Conservation (phyloP, 1,284 basidiomycete genomes). For the Entoloma clypeatum region DNA sequence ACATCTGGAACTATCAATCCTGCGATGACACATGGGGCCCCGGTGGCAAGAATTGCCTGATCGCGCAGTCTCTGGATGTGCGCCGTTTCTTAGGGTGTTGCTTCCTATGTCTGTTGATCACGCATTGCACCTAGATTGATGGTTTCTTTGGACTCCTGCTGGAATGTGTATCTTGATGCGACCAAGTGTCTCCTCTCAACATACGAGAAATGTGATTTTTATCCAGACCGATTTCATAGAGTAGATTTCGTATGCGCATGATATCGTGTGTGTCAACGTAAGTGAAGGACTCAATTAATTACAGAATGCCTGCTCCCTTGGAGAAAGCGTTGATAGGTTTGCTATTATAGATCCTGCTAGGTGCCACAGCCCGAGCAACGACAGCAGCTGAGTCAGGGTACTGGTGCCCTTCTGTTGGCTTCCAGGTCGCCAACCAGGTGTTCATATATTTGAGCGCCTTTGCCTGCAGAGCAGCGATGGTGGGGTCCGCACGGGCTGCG, state of each 20-base stretch:
- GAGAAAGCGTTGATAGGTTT: slow-evolving; percentile 35
- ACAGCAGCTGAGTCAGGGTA: neutral
- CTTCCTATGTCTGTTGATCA: slow-evolving; percentile 1
- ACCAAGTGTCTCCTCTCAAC: slow-evolving; percentile 55
- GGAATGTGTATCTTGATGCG: slow-evolving; percentile 55
- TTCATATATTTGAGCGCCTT: slow-evolving; percentile 35
- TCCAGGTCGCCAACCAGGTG: slow-evolving; percentile 50
- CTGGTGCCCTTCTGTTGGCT: slow-evolving; percentile 19
- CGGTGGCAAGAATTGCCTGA: slow-evolving; percentile 68
- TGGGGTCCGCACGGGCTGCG: slow-evolving; percentile 44
- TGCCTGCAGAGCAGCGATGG: slow-evolving; percentile 51
- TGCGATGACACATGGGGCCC: slow-evolving; percentile 64
- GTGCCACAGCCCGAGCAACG: neutral
- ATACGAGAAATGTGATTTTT: neutral
- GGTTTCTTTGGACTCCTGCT: slow-evolving; percentile 66
- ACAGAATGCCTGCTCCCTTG: slow-evolving; percentile 19
- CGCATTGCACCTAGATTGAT: slow-evolving; percentile 41
- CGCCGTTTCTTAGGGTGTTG: too few species aligned
- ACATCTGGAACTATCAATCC: slow-evolving; percentile 58
- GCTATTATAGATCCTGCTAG: neutral
- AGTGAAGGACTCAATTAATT: neutral
- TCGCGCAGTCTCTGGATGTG: slow-evolving; percentile 65
- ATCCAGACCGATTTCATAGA: too few species aligned
- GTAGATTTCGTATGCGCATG: too few species aligned
- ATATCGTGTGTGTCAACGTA: neutral